Conservation (phyloP, 2,329 filamentous ascomycete species). For the Metarhizium guizhouense region DNA sequence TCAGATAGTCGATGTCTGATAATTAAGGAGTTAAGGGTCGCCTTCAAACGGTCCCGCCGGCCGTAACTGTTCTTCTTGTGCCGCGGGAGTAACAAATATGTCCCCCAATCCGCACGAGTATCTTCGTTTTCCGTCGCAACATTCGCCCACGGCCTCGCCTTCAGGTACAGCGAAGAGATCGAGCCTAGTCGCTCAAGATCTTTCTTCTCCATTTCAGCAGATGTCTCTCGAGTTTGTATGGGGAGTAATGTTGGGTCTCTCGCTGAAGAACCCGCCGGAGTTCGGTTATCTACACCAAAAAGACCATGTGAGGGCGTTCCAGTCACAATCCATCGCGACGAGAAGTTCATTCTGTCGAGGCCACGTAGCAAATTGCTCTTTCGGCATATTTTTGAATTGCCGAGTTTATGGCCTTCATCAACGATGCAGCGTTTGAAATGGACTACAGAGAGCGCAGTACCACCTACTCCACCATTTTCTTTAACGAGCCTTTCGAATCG, state of each 20-base stretch:
- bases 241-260: conserved; percentile 12
- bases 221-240: conserved; percentile 18
- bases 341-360: conserved; percentile 48
- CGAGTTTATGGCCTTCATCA: conserved; percentile 84
- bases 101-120: conserved; percentile 57
- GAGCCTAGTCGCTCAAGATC: conserved; percentile 59
- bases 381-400: conserved; percentile 47
- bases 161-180: conserved; percentile 62
- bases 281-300: conserved; percentile 49
- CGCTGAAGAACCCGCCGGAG: neutral
- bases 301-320: conserved; percentile 82
- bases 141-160: conserved; percentile 71
- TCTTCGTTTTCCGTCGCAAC: conserved; percentile 42
- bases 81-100: conserved; percentile 57
- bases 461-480: conserved; percentile 21
- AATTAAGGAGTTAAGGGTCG: conserved; percentile 69
- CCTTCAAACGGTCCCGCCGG: conserved; percentile 52
- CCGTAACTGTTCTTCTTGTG: conserved; percentile 43
- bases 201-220: conserved; percentile 44
- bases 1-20: conserved; percentile 71
- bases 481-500: conserved; percentile 56
- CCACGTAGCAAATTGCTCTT: conserved; percentile 47
- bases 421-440: conserved; percentile 86
- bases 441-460: conserved; percentile 57
- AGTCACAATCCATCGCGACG: conserved; percentile 80